These are phyloP conservation scores for Fusarium udum DNA, from an alignment of 2,329 filamentous ascomycete species.

Conservation along the genomic window DNA sequence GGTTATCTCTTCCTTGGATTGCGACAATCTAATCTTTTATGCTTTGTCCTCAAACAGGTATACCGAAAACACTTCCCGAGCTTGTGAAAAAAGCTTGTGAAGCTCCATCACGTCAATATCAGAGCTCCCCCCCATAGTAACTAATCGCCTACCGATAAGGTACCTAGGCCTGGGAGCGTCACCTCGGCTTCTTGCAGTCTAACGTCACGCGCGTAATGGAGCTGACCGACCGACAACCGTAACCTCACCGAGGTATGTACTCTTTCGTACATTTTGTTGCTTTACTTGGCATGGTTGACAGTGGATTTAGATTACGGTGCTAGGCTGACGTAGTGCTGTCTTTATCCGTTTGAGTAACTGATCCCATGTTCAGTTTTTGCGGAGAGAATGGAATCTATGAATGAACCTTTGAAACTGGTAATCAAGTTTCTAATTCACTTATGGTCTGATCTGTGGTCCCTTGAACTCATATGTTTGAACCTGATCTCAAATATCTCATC, in stretches of 20 bases:
- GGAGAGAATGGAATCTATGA: not conserved
- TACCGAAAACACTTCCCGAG: slow-evolving; percentile 28
- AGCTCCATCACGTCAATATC: slow-evolving; percentile 21
- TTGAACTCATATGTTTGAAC: slow-evolving; percentile 21
- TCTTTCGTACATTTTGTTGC: slow-evolving; percentile 19
- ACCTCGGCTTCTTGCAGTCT: slow-evolving; percentile 27
- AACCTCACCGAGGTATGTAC: slow-evolving; percentile 31
- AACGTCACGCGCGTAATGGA: slow-evolving; percentile 32
- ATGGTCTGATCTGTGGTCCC: slow-evolving; percentile 6
- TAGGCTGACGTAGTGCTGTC: slow-evolving; percentile 24
- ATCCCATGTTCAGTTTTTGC: slow-evolving; percentile 3
- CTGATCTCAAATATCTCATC: slow-evolving; percentile 39
- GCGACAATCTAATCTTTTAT: slow-evolving; percentile 31
- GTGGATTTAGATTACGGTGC: slow-evolving; percentile 20
- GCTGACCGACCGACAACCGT: slow-evolving; percentile 26
- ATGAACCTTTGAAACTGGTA: not conserved
- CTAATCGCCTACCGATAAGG: slow-evolving; percentile 5
- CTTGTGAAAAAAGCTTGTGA: slow-evolving; percentile 40
- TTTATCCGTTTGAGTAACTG: slow-evolving; percentile 16
- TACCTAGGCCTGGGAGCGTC: slow-evolving; percentile 5
- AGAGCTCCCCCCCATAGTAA: slow-evolving; percentile 23
- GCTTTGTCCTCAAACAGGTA: slow-evolving; percentile 16
- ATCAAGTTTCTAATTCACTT: not conserved
- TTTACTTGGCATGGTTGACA: slow-evolving; percentile 16
- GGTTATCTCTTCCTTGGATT: slow-evolving; percentile 1